These are phyloP conservation scores for Triticum dicoccoides DNA, from an alignment of 176 grass and related monocot genomes.

Conservation along the genomic window DNA sequence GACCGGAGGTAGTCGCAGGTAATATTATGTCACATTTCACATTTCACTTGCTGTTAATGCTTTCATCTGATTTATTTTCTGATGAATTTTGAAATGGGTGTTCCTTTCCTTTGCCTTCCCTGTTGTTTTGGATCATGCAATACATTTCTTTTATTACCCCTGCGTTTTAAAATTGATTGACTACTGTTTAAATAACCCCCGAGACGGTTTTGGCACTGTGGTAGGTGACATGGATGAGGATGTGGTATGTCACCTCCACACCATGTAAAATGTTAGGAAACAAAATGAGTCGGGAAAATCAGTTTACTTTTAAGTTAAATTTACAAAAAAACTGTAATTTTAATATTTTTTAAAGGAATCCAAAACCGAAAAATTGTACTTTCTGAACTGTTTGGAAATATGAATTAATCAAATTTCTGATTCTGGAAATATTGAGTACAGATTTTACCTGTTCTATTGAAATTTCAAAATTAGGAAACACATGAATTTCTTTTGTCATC, in stretches of 20 bases:
- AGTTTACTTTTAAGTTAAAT: not conserved
- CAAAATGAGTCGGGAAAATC: not conserved
- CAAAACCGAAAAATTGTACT: not conserved
- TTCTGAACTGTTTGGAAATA: not conserved
- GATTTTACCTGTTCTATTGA: not conserved
- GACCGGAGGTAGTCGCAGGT: constrained; percentile 97
- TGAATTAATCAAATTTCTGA: not conserved
- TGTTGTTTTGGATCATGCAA: constrained; percentile 1
- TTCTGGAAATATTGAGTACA: not conserved
- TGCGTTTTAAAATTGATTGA: not conserved
- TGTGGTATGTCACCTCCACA: not conserved
- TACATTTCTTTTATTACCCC: not conserved
- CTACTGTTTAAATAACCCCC: not conserved
- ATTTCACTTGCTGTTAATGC: constrained; percentile 15
- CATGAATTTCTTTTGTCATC: not conserved
- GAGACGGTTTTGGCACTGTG: not conserved
- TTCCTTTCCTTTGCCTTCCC: constrained; percentile 12
- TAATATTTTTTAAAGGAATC: not conserved
- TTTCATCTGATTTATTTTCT: not conserved
- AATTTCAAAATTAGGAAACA: not conserved
- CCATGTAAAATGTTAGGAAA: constrained; percentile 3
- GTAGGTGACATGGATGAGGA: constrained; percentile 9
- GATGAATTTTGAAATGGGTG: constrained; percentile 24
- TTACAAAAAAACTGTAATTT: not conserved
- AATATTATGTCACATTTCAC: constrained; percentile 19